Percentiles rank a stretch among this genome's conserved stretches.
Conservation (phyloP, 495 filamentous ascomycete genomes). For the Lophiostoma macrostomum region DNA sequence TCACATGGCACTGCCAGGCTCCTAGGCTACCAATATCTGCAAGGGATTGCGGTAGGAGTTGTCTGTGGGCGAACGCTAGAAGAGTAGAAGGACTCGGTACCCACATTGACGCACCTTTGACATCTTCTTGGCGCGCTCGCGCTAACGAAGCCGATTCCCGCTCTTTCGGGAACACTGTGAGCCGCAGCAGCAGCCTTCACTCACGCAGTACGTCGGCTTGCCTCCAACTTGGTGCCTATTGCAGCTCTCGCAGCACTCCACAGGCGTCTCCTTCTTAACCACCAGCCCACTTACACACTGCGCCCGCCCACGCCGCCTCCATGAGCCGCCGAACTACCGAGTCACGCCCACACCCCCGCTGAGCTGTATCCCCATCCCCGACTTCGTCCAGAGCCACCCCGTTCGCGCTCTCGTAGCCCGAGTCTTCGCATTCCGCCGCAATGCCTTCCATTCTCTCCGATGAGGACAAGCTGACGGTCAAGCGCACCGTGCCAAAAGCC, state of each 20-base stretch:
- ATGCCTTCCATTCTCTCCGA: constrained; percentile 90
- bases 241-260: not conserved
- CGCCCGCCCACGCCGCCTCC: not conserved
- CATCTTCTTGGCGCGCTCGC: not conserved
- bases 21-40: no score
- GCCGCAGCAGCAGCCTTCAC: constrained; percentile 10
- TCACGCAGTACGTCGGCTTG: not conserved
- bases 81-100: no score
- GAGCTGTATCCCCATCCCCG: constrained; percentile 17
- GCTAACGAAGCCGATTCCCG: not conserved
- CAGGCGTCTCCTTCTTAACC: not conserved
- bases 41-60: no score
- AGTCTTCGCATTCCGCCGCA: constrained; percentile 24
- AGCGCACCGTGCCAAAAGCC: constrained; percentile 82
- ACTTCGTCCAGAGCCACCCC: not conserved
- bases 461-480: constrained; percentile 89
- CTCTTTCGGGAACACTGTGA: not conserved
- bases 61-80: no score
- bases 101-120: no score
- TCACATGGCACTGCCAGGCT: no score
- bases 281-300: not conserved
- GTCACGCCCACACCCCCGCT: constrained; percentile 8
- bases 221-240: not conserved
- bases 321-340: constrained; percentile 22
- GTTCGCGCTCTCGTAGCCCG: not conserved